phyloP scores from a whole-genome alignment of 305 asterid genomes.

The Fraxinus xanthoxyloides region DNA sequence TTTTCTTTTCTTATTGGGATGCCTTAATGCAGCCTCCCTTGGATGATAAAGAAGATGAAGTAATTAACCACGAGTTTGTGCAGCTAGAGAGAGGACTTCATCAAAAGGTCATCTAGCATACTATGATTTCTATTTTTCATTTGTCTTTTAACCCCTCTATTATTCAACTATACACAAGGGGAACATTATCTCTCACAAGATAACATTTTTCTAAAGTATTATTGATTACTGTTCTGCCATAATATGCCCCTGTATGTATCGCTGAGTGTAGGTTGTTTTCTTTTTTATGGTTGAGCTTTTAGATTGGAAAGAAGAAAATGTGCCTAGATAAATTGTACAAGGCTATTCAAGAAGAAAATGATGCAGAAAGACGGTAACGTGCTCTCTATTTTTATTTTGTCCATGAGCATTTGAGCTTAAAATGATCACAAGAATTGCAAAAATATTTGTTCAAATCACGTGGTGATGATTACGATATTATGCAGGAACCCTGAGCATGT shows the following conservation, averaged over 20 bases:
- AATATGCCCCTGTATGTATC: neutral
- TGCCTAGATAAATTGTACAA: constrained; percentile 50
- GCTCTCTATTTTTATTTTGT: constrained; percentile 15
- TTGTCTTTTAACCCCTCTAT: neutral
- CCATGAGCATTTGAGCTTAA: constrained; percentile 7
- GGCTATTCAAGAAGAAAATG: constrained; percentile 55
- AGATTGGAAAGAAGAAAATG: constrained; percentile 66
- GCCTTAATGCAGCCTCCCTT: constrained; percentile 63
- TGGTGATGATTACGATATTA: constrained; percentile 13
- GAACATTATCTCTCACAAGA: neutral
- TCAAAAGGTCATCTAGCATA: constrained; percentile 55
- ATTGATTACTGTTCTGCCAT: constrained; percentile 7
- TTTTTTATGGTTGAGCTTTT: constrained; percentile 30
- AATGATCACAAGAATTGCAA: constrained; percentile 7
- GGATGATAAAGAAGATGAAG: constrained; percentile 80
- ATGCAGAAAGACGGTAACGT: constrained; percentile 50
- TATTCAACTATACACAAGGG: neutral
- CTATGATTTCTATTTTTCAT: constrained; percentile 2
- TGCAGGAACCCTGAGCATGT: constrained; percentile 83
- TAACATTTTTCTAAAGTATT: neutral
- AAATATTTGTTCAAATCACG: constrained; percentile 9
- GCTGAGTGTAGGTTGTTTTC: constrained; percentile 10
- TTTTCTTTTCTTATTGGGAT: neutral
- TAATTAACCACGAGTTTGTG: constrained; percentile 57
- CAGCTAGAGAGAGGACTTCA: constrained; percentile 59